Conservation (phyloP, 208 protist species). For the Leishmania lainsoni region DNA sequence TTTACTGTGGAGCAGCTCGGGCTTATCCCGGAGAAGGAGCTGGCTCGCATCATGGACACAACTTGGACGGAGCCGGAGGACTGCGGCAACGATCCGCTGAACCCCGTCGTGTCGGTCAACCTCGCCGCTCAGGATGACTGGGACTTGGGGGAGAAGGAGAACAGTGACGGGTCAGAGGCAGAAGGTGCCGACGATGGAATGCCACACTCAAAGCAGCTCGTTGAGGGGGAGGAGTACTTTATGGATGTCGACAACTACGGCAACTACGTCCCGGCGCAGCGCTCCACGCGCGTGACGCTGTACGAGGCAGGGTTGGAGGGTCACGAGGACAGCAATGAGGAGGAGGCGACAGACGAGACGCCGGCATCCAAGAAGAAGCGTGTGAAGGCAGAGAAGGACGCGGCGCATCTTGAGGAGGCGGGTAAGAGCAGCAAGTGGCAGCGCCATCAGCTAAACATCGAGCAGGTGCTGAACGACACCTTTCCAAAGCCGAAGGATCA, state of each 20-base stretch:
- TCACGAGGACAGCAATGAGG: constrained; percentile 38
- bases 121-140: constrained; percentile 82
- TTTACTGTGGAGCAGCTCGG: constrained; percentile 81
- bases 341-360: constrained; percentile 33
- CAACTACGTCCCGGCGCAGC: constrained; percentile 76
- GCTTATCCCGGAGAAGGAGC: constrained; percentile 57
- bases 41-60: constrained; percentile 69
- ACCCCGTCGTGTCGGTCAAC: constrained; percentile 80
- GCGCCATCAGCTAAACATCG: constrained; percentile 82
- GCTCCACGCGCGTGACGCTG: constrained; percentile 70
- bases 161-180: constrained; percentile 27
- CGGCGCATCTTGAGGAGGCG: constrained; percentile 33
- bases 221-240: constrained; percentile 76
- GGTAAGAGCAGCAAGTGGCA: constrained; percentile 71
- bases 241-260: constrained; percentile 92
- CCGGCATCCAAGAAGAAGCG: constrained; percentile 47
- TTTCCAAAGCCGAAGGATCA: constrained; percentile 75
- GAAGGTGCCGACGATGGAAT: constrained; percentile 21
- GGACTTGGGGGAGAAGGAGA: constrained; percentile 67
- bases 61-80: constrained; percentile 41
- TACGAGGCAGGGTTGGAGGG: constrained; percentile 69
- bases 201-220: constrained; percentile 57
- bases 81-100: constrained; percentile 71
- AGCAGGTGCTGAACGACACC: constrained; percentile 81
- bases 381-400: constrained; percentile 44